phyloP scores from a whole-genome alignment of 805 yeast species.

The Saccharomycopsis fermentans region DNA sequence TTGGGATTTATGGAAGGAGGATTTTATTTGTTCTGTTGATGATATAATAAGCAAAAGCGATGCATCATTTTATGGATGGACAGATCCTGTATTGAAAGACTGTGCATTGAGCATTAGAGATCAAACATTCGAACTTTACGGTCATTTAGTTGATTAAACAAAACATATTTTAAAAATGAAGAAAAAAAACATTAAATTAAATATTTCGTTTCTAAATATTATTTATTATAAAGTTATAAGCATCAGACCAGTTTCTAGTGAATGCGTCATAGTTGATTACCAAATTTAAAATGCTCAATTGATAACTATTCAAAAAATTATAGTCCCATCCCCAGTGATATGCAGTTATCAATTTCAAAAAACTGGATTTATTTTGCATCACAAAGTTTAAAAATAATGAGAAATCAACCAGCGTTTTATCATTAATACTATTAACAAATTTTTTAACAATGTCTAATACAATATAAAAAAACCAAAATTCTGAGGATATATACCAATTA shows the following conservation, averaged over 20 bases:
- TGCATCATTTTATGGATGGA: not conserved
- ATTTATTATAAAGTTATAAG: not conserved
- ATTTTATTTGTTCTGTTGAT: not conserved
- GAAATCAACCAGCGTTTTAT: not conserved
- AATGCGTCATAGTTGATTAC: conserved; percentile 4
- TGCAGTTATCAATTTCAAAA: conserved; percentile 11
- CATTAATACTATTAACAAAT: not conserved
- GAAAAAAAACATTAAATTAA: not conserved
- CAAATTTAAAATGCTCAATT: conserved; percentile 13
- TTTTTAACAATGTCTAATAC: conserved; percentile 6
- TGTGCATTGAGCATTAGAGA: not conserved
- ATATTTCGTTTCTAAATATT: not conserved
- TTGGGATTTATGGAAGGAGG: not conserved
- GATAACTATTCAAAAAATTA: conserved; percentile 15
- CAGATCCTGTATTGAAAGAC: not conserved
- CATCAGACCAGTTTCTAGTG: conserved; percentile 9
- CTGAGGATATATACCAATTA: conserved; percentile 15
- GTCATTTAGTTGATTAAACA: not conserved
- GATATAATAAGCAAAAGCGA: not conserved
- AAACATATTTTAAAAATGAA: not conserved
- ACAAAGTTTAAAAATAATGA: not conserved
- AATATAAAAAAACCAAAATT: conserved; percentile 16
- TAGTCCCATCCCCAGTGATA: conserved; percentile 19
- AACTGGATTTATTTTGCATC: conserved; percentile 5
- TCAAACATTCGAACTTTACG: not conserved